Base-by-base conservation (phyloP, 2,329 filamentous ascomycete genomes). In the Sphaerulina vaccinii region DNA sequence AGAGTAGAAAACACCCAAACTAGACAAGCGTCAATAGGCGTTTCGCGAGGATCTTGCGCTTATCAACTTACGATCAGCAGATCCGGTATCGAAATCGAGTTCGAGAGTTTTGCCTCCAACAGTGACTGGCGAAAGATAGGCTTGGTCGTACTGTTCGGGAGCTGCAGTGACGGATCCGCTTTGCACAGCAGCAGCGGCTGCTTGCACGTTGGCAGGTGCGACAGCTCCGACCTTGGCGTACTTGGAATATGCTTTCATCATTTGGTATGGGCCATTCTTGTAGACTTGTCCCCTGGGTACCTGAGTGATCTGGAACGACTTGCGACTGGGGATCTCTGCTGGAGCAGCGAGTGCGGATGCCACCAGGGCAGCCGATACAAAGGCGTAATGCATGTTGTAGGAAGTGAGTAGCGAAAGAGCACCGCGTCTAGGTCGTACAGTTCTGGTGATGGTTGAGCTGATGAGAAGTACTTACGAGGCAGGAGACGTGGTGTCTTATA, bases 11-110 rank as follows among this genome's bases (percentile, higher is more conserved):
- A 87, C 35, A 82, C 86, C 80, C 79, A 93, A 85, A 87, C 27
- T 32, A 13, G 27, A 32, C 4, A 32, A 10, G 2, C 9, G 27
- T 32, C 5, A 32, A 13, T 32, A 10, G n/a, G n/a, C 27, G 27
- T 32, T 32, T 13, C 27, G n/a, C n/a, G 27, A 32, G 27, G 11
- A 13, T 32, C 8, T 32, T 32, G 27, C 27, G n/a, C n/a, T n/a
- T 32, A 13, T 32, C n/a, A 13, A 32, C 27, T 6, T 32, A 32
- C 27, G 79, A 70, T 87, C 84, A 36, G 83, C 76, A 57, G 75
- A 86, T 56, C 76, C 85, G 11, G 87, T 90, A 59, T 90, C 87
- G 54, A 90, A 79, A 65, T 88, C 85, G 54, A 90, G 67, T 53
- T 82, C 78, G 56, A 88, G 66, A 2, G 73, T 79, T 60, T 85